Evolutionary conservation across 1,284 basidiomycete species (phyloP), one percentile per base, ranked within the genome.

Genomic region (Ceraceosorus guamensis): DNA sequence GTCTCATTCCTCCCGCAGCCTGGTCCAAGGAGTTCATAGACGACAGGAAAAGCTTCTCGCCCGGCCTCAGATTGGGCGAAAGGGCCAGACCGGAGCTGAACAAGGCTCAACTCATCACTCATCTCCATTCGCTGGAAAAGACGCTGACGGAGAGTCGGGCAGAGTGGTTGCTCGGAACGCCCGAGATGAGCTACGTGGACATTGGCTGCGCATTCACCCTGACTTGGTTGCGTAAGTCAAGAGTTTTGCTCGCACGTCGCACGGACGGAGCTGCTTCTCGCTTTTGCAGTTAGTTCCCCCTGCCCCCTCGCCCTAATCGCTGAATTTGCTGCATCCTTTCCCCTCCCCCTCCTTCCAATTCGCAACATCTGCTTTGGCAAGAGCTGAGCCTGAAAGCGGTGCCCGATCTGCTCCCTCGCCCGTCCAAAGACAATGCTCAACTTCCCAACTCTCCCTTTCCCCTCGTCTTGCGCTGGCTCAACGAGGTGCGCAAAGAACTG

Each of bases 11-110:
- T 7, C 14, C n/a, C 4, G 7, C 16, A 30, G 45, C 45, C 16
- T 10, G 16, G 14, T n/a, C 67, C 3, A 65, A 58, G n/a, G 68
- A 71, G 41, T 62, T 59, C 51, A 65, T 67, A 52, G 60, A 66
- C 48, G 67, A 71, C 35, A 65, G 67, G 47, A 68, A 71, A 53
- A 63, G 50, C 32, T 71, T 46, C n/a, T 10, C 11, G 16, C 10
- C 11, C 6, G 39, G 2, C 2, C 24, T 24, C 24, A 24, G 24
- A 24, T 24, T 24, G 24, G 41, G 41, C 41, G 7, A n/a, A 10
- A 46, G 16, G 16, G 45, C 45, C 16, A 7, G 7, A 8, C 45
- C 45, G 14, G 45, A 10, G 45, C 45, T n/a, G 45, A 7, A 10
- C 14, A 13, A 46, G 11, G 6, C 45, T 1, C 18, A 13, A 30